A percentile compares a stretch with the other conserved stretches of the same genome.
These are phyloP conservation scores for Colletotrichum gigasporum DNA, from an alignment of 2,329 filamentous ascomycete genomes.

Conservation along the genomic window DNA sequence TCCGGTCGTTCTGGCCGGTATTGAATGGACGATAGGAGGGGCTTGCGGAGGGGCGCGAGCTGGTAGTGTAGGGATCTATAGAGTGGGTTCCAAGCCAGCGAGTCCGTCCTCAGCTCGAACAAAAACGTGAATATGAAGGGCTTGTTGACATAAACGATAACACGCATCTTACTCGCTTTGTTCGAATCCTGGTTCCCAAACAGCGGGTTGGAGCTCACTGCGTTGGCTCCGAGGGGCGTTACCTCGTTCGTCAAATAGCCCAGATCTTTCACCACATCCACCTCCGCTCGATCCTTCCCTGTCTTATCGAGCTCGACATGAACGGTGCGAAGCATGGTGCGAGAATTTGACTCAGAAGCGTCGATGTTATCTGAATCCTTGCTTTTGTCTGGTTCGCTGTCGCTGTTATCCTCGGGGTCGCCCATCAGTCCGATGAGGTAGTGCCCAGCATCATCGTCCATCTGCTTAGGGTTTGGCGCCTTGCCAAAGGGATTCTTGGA, in stretches of 20 bases:
- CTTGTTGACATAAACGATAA: conserved; percentile 76
- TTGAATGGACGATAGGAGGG: conserved; percentile 64
- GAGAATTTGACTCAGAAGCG: conserved; percentile 53
- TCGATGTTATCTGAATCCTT: conserved; percentile 41
- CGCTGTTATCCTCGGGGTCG: conserved; percentile 61
- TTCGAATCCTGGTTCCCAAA: conserved; percentile 61
- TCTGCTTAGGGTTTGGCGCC: background rate
- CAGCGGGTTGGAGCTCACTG: conserved; percentile 29
- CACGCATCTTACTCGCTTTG: conserved; percentile 67
- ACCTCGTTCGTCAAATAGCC: conserved; percentile 26
- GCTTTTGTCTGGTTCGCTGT: conserved; percentile 42
- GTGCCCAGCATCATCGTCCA: conserved; percentile 45
- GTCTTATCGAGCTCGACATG: conserved; percentile 69
- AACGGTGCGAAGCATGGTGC: conserved; percentile 72
- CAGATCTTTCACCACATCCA: conserved; percentile 56
- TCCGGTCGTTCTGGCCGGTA: conserved; percentile 64
- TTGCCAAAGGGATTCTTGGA: background rate
- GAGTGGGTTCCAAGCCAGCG: conserved; percentile 62
- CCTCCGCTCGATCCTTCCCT: conserved; percentile 50
- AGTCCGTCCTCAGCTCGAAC: conserved; percentile 70
- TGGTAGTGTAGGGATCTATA: conserved; percentile 71
- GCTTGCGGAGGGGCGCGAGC: conserved; percentile 65
- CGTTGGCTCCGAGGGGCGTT: conserved; percentile 26
- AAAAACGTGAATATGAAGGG: conserved; percentile 84
- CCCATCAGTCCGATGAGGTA: conserved; percentile 77